These are phyloP conservation scores for Nicotiana tomentosiformis DNA, from an alignment of 257 asterid species.

Conservation along the genomic window DNA sequence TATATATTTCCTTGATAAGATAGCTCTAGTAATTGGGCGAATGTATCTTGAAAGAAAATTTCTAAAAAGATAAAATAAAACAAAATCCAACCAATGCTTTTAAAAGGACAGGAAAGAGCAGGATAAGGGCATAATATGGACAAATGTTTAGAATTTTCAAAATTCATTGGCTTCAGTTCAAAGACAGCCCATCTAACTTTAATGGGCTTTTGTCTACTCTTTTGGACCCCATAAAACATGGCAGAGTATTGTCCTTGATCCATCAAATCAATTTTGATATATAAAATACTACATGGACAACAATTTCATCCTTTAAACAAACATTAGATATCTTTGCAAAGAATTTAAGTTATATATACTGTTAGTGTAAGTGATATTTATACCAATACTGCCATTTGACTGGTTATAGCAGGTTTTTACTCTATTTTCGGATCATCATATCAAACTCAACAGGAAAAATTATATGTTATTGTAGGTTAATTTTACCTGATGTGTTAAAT, in stretches of 20 bases:
- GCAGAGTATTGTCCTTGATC: not conserved
- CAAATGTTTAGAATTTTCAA: not conserved
- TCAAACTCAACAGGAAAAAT: too few species aligned
- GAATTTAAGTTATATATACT: too few species aligned
- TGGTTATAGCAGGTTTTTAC: too few species aligned
- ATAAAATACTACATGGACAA: not conserved
- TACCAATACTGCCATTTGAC: too few species aligned
- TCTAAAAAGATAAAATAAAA: not conserved
- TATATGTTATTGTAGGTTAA: too few species aligned
- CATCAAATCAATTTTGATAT: not conserved
- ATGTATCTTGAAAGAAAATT: not conserved
- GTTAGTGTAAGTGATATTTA: too few species aligned
- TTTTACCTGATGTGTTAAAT: too few species aligned
- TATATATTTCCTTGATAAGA: not conserved
- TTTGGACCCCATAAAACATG: not conserved
- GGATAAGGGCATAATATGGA: not conserved
- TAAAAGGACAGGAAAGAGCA: not conserved
- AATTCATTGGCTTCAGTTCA: not conserved
- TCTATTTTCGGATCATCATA: too few species aligned
- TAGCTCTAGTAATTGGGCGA: not conserved
- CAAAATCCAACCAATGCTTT: not conserved
- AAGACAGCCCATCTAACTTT: not conserved
- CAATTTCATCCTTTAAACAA: not conserved
- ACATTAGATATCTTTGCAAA: not conserved
- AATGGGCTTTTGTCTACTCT: not conserved